Evolutionary conservation across 805 yeast species (phyloP), one percentile per base, ranked within the genome.

Genomic region (Metschnikowia shivogae): DNA sequence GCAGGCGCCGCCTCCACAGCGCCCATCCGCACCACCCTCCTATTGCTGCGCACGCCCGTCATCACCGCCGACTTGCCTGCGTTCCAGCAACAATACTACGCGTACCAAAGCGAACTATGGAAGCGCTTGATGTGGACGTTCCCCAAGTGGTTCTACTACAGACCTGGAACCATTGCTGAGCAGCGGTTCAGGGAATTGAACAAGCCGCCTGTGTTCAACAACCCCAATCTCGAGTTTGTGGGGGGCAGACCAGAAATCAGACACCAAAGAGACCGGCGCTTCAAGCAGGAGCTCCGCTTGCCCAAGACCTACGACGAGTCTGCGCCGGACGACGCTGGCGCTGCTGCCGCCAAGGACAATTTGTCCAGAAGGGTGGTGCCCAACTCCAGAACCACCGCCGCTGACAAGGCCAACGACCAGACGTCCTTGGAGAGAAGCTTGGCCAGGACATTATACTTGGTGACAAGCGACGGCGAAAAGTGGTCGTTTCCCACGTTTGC

Each of bases 51-150:
- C 66, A 76, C 74, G 33, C 99, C 99, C 26, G 74, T 93, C 31
- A 80, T 93, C 38, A 87, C 96, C 2, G 84, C 86, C 9, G 92
- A 86, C 48, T 68, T 82, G 43, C 73, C 84, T 8, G 78, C 73
- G 45, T 84, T 92, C 55, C 97, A 89, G 56, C 59, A 71, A 48
- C 81, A 81, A 42, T 93, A 84, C 65, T 87, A 85, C 62, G 72
- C 80, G 43, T 93, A 93, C 63, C 96, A 90, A 65, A 78, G 81
- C 42, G 95, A 87, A 63, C 74, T 93, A 44, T 90, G 89, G 73
- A 82, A 82, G 60, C 78, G 98, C 57, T 74, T 93, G 54, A 89
- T 90, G 96, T 89, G 97, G 96, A 89, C 98, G 0, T 93, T 93
- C 65, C 98, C 99, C 5, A 82, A 84, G 56, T 89, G 89, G 78